Evolutionary conservation across 176 grass and related monocot species (phyloP), one percentile per base, ranked within the genome.

Genomic region (Luzula sylvatica): DNA sequence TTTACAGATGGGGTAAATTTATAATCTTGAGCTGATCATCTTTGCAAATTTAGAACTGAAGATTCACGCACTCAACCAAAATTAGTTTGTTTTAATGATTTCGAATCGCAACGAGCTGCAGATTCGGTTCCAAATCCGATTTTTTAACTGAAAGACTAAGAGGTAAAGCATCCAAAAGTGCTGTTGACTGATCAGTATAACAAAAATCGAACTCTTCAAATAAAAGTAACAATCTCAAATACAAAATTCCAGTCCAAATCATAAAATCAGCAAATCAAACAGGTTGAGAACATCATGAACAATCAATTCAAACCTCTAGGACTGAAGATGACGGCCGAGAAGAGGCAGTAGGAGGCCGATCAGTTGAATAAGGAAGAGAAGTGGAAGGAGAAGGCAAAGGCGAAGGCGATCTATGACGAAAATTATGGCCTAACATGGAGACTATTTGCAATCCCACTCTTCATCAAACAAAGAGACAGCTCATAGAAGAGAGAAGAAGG

Each of bases 381-480:
- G n/a, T n/a, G n/a, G 73, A 75, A 27, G 5, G 73, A 27, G 45
- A 27, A 26, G 65, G 65, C 42, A 49, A 55, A 13, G 44, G 25
- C 11, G 55, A 25, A 26, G 74, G 60, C 1, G 68, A 79, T 47
- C 75, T 55, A 14, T 58, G 75, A 3, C 72, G 67, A 50, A 79
- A 79, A 13, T 67, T 58, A 24, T 59, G 25, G n/a, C 71, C 59
- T 42, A 72, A 68, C 75, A 60, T 72, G 60, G 75, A 78, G 20
- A 78, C 74, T 5, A 57, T 57, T 26, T 70, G 74, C 50, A 78
- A 68, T 23, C 73, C 73, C 5, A 26, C 53, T 26, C 23, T 72
- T 61, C 47, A 42, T 45, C 45, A 26, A 43, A 29, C 22, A 22
- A 15, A 70, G 29, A 67, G 20, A 23, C 22, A 55, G 32, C 13